Percentiles rank a stretch among this genome's conserved stretches.
Conservation (phyloP, 257 asterid genomes). For the Knoxia roxburghii region DNA sequence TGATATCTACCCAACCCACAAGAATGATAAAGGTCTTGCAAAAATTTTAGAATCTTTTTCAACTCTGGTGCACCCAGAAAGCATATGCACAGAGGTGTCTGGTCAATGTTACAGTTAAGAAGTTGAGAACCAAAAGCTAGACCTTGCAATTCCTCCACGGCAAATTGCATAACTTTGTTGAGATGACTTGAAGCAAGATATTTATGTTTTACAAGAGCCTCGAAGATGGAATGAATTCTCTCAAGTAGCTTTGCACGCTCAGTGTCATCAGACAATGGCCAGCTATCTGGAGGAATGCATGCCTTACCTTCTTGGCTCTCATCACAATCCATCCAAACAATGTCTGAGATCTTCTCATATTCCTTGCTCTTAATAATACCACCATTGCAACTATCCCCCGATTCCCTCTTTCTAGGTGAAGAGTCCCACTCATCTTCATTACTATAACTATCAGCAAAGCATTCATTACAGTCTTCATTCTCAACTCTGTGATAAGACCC, state of each 20-base stretch:
- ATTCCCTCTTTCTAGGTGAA: conserved; percentile 46
- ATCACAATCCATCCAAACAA: conserved; percentile 89
- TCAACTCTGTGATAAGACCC: conserved; percentile 37
- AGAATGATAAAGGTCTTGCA: conserved; percentile 78
- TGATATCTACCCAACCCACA: conserved; percentile 67
- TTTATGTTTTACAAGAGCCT: conserved; percentile 61
- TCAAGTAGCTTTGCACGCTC: conserved; percentile 85
- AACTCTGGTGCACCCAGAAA: conserved; percentile 77
- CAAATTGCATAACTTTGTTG: conserved; percentile 76
- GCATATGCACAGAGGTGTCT: conserved; percentile 76
- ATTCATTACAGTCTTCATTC: conserved; percentile 53
- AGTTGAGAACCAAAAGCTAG: conserved; percentile 68
- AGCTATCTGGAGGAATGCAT: conserved; percentile 42
- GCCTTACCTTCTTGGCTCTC: conserved; percentile 49
- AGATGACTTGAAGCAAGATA: conserved; percentile 82
- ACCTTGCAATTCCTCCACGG: conserved; percentile 80
- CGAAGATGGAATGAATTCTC: conserved; percentile 55
- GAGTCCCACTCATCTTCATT: conserved; percentile 56
- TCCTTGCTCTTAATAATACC: conserved; percentile 39
- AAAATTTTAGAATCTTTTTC: conserved; percentile 62
- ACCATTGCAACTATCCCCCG: conserved; percentile 36
- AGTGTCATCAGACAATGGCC: conserved; percentile 82
- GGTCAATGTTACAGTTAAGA: conserved; percentile 54
- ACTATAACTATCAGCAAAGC: conserved; percentile 57
- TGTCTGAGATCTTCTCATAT: conserved; percentile 44